A percentile compares a stretch with the other conserved stretches of the same genome.
Evolutionary conservation across 2,329 filamentous ascomycete genomes (phyloP).

Genomic region (Neoarthrinium moseri): DNA sequence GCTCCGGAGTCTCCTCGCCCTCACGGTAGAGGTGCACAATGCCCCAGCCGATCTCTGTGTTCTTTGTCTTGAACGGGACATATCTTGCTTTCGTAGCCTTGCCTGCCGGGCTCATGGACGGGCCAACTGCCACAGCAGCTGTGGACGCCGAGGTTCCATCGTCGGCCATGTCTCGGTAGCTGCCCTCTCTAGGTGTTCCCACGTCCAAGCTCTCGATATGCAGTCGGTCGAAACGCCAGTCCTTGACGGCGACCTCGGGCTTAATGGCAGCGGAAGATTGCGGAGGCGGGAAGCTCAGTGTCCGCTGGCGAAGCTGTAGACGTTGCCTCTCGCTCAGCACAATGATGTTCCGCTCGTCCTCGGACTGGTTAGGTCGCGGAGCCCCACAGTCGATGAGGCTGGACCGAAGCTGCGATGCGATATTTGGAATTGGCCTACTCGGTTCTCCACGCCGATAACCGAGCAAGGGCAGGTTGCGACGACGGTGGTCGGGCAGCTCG

Average conservation of each 20-base stretch:
- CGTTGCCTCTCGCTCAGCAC: conserved; percentile 39
- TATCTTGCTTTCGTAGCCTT: conserved; percentile 82
- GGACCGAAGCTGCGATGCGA: conserved; percentile 12
- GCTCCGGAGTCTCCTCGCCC: conserved; percentile 66
- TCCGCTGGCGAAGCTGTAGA: conserved; percentile 30
- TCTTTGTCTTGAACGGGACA: conserved; percentile 66
- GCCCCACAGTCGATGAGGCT: conserved; percentile 51
- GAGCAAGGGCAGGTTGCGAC: neutral
- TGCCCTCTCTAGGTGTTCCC: conserved; percentile 31
- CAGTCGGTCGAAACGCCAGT: conserved; percentile 82
- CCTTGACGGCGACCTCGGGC: conserved; percentile 51
- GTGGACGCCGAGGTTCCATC: conserved; percentile 38
- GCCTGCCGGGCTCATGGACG: conserved; percentile 57
- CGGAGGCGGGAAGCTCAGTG: conserved; percentile 41
- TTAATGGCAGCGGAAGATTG: conserved; percentile 42
- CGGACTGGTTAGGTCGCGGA: conserved; percentile 30
- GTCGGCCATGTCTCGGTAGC: conserved; percentile 29
- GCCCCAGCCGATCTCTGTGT: conserved; percentile 84
- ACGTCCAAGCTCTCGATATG: conserved; percentile 81
- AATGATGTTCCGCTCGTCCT: conserved; percentile 34
- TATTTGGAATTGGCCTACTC: conserved; percentile 4
- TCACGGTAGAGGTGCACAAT: conserved; percentile 94
- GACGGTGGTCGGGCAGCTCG: conserved; percentile 39
- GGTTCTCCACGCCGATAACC: neutral
- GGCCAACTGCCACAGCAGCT: conserved; percentile 53